Evolutionary conservation across 331 rosid genomes (phyloP).

Genomic region (Phaseolus coccineus): DNA sequence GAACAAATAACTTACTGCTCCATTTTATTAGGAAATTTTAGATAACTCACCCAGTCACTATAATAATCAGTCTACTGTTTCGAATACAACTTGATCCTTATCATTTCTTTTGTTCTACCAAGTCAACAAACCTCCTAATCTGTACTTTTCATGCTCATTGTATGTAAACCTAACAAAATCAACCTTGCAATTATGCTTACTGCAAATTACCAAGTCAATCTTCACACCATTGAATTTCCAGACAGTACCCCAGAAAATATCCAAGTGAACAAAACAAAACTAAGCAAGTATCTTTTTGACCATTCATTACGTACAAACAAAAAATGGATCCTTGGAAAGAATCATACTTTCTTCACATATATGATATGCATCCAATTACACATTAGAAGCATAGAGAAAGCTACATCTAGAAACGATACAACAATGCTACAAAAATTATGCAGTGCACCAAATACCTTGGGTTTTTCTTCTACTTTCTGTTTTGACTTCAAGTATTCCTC

Average conservation of each 20-base stretch:
- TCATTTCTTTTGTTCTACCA: slow-evolving; percentile 23
- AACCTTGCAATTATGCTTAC: background rate
- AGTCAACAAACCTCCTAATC: slow-evolving; percentile 6
- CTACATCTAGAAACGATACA: slow-evolving; percentile 24
- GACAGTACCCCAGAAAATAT: slow-evolving; percentile 21
- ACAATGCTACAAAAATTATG: slow-evolving; percentile 16
- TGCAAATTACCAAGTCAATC: background rate
- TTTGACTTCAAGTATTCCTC: slow-evolving; percentile 79
- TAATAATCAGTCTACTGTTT: background rate
- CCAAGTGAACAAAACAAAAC: slow-evolving; percentile 14
- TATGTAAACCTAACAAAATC: slow-evolving; percentile 27
- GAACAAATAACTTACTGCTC: slow-evolving; percentile 13
- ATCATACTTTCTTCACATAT: slow-evolving; percentile 15
- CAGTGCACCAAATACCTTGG: slow-evolving; percentile 67
- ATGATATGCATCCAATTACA: slow-evolving; percentile 34
- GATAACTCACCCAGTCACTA: background rate
- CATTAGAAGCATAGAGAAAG: slow-evolving; percentile 2
- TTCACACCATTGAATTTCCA: slow-evolving; percentile 26
- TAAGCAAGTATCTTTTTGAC: slow-evolving; percentile 6
- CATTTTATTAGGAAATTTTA: background rate
- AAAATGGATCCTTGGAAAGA: slow-evolving; percentile 6
- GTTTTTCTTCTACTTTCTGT: slow-evolving; percentile 80
- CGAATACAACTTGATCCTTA: background rate
- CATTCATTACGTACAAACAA: slow-evolving; percentile 26
- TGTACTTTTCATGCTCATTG: background rate